A percentile compares a stretch with the other conserved stretches of the same genome.
These are phyloP conservation scores for Mycena vulgaris DNA, from an alignment of 768 basidiomycete genomes.

Conservation along the genomic window DNA sequence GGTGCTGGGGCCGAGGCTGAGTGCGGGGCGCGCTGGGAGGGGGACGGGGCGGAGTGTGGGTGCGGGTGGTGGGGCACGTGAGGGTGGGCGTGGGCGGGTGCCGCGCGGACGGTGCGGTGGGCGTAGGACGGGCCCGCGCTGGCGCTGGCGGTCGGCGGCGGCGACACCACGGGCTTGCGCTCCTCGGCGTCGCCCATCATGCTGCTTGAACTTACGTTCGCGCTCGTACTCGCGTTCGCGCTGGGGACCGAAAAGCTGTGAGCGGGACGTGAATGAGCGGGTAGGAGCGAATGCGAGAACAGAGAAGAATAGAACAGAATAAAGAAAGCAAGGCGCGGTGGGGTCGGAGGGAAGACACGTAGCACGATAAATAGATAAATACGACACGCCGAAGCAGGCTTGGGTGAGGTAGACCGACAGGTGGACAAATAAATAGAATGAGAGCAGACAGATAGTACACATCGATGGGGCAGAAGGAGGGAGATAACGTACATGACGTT, in stretches of 20 bases:
- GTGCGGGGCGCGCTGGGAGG: slow-evolving; percentile 46
- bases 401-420: background rate
- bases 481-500: slow-evolving; percentile 35
- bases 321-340: background rate
- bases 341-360: slow-evolving; percentile 4
- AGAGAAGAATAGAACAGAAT: slow-evolving; percentile 8
- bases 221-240: background rate
- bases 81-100: slow-evolving; percentile 2
- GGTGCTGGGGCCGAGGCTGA: slow-evolving; percentile 33
- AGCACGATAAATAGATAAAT: background rate
- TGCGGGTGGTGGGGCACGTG: background rate
- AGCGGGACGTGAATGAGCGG: background rate
- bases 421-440: background rate
- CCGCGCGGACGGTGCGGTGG: background rate
- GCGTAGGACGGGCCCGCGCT: background rate
- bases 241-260: slow-evolving; percentile 6
- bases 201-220: too few species aligned
- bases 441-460: background rate
- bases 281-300: background rate
- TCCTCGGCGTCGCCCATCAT: slow-evolving; percentile 22
- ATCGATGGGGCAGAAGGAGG: slow-evolving; percentile 22
- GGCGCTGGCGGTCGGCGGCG: background rate
- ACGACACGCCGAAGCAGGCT: background rate
- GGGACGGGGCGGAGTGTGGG: slow-evolving; percentile 4
- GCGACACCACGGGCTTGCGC: slow-evolving; percentile 25